phyloP scores from a whole-genome alignment of 768 basidiomycete species.

The Megacollybia marginata region DNA sequence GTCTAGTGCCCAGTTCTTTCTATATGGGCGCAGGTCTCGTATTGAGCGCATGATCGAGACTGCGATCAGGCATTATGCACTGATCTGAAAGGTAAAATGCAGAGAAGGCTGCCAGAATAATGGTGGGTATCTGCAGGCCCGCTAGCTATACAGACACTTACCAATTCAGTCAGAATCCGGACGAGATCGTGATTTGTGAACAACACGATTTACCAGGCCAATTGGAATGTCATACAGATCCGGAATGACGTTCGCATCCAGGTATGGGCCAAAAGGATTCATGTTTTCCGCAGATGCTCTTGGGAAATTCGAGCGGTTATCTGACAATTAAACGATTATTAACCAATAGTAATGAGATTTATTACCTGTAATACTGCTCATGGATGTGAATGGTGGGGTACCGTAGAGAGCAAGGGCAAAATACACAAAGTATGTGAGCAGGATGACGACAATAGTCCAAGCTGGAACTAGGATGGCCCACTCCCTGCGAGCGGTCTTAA shows the following conservation, averaged over 20 bases:
- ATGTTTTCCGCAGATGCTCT: conserved; percentile 17
- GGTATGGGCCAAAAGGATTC: conserved; percentile 44
- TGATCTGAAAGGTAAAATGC: too few species aligned
- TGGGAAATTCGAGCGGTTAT: conserved; percentile 50
- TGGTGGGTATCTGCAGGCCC: too few species aligned
- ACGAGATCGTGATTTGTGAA: conserved; percentile 29
- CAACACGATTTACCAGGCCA: conserved; percentile 68
- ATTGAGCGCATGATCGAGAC: too few species aligned
- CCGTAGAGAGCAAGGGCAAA: conserved; percentile 64
- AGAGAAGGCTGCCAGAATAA: too few species aligned
- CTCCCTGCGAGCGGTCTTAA: conserved; percentile 41
- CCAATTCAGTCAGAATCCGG: too few species aligned
- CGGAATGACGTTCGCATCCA: conserved; percentile 41
- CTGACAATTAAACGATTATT: conserved; percentile 28
- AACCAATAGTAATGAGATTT: conserved; percentile 4
- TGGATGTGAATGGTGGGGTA: conserved; percentile 65
- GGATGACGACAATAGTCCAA: conserved; percentile 61
- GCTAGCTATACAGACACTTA: too few species aligned
- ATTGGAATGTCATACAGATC: conserved; percentile 80
- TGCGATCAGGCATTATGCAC: too few species aligned
- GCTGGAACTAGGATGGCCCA: conserved; percentile 81
- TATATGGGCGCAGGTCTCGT: too few species aligned
- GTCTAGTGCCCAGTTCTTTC: too few species aligned
- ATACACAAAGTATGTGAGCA: conserved; percentile 74
- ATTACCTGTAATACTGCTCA: conserved; percentile 62